Percentiles rank a stretch among this genome's conserved stretches.
Evolutionary conservation across 2,329 filamentous ascomycete genomes (phyloP).

Genomic region (Trichothecium sympodiale): DNA sequence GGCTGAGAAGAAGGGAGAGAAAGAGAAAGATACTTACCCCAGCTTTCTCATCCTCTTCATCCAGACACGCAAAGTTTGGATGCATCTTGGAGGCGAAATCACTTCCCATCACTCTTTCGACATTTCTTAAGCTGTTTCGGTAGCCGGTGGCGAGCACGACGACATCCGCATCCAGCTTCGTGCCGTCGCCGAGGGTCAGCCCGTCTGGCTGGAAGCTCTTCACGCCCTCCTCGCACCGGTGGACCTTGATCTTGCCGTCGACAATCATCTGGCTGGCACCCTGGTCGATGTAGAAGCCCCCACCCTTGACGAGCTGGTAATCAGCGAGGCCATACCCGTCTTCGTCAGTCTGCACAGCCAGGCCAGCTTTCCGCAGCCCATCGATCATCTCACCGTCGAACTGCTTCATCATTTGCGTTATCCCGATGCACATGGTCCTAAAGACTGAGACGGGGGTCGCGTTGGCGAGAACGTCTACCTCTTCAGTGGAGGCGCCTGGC

Average conservation of each 20-base stretch:
- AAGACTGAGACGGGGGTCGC: slow-evolving; percentile 33
- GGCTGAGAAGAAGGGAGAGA: not conserved
- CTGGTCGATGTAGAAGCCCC: slow-evolving; percentile 31
- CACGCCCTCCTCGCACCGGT: slow-evolving; percentile 17
- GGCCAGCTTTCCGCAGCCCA: slow-evolving; percentile 38
- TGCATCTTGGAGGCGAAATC: slow-evolving; percentile 17
- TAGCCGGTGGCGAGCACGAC: slow-evolving; percentile 31
- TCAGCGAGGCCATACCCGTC: slow-evolving; percentile 40
- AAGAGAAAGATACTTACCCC: slow-evolving; percentile 10
- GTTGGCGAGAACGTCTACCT: slow-evolving; percentile 35
- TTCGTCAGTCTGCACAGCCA: slow-evolving; percentile 42
- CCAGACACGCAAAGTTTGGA: slow-evolving; percentile 22
- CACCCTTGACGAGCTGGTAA: slow-evolving; percentile 34
- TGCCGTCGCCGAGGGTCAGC: slow-evolving; percentile 18
- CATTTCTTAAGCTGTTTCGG: slow-evolving; percentile 22
- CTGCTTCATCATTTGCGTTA: slow-evolving; percentile 26
- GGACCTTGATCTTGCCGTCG: slow-evolving; percentile 28
- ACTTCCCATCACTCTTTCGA: slow-evolving; percentile 21
- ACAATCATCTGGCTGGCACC: slow-evolving; percentile 26
- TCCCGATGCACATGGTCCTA: slow-evolving; percentile 28
- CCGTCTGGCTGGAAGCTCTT: slow-evolving; percentile 15
- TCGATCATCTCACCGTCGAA: slow-evolving; percentile 30
- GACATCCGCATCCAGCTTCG: slow-evolving; percentile 24
- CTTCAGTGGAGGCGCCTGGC: slow-evolving; percentile 30
- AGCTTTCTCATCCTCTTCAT: slow-evolving; percentile 17